phyloP scores from a whole-genome alignment of 2,329 filamentous ascomycete species.

The Alternaria angustiovoidea region DNA sequence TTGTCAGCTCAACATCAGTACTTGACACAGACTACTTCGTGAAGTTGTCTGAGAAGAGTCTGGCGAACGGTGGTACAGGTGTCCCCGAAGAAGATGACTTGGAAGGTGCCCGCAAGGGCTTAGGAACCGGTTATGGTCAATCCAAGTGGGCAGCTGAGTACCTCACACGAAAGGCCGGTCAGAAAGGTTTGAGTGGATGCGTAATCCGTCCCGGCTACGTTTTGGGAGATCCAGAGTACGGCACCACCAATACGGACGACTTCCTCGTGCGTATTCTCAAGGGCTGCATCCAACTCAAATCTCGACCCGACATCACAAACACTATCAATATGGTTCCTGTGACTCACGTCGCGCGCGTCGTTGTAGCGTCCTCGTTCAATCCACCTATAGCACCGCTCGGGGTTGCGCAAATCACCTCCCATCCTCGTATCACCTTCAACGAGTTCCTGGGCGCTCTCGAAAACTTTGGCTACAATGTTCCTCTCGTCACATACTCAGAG shows the following conservation, averaged over 20 bases:
- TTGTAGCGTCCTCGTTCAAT: constrained; percentile 76
- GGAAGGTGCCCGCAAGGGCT: constrained; percentile 75
- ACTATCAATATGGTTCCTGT: constrained; percentile 91
- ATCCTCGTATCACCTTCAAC: constrained; percentile 80
- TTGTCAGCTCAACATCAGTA: constrained; percentile 82
- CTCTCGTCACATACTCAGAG: constrained; percentile 70
- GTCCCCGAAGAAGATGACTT: constrained; percentile 82
- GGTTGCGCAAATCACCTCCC: constrained; percentile 80
- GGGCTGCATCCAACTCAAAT: constrained; percentile 81
- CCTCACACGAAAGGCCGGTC: constrained; percentile 79
- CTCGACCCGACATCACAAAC: constrained; percentile 80
- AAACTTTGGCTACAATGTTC: constrained; percentile 75
- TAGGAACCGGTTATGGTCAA: constrained; percentile 90
- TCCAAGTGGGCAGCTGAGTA: constrained; percentile 83
- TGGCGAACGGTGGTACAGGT: constrained; percentile 67
- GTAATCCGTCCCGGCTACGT: constrained; percentile 88
- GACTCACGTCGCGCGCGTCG: constrained; percentile 80
- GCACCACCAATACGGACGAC: constrained; percentile 81
- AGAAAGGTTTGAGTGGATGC: constrained; percentile 75
- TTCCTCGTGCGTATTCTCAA: constrained; percentile 89
- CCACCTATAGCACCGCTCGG: constrained; percentile 63
- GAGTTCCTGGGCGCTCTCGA: constrained; percentile 76
- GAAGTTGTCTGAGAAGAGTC: constrained; percentile 70
- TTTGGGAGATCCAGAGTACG: constrained; percentile 73
- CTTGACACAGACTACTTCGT: constrained; percentile 86